These are phyloP conservation scores for Somion occarium DNA, from an alignment of 1,284 basidiomycete species.

Conservation along the genomic window DNA sequence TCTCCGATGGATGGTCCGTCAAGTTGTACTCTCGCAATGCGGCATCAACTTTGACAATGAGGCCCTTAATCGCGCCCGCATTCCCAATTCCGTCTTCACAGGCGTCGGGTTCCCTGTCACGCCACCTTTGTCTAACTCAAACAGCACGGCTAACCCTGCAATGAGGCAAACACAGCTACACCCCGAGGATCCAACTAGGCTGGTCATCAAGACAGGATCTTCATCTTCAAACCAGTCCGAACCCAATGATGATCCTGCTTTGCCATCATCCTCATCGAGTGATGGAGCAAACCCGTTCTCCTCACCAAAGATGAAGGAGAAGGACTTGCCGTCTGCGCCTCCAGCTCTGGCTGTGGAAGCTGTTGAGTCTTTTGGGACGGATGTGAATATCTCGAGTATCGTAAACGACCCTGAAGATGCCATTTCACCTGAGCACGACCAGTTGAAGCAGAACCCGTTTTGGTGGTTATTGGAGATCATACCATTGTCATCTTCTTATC, in stretches of 20 bases:
- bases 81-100: slow-evolving; percentile 24
- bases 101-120: slow-evolving; percentile 14
- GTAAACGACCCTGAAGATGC: slow-evolving; percentile 15
- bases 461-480: slow-evolving; percentile 45
- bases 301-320: neutral
- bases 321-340: neutral
- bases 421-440: slow-evolving; percentile 32
- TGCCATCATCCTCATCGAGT: neutral
- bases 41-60: slow-evolving; percentile 47
- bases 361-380: neutral
- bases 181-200: neutral
- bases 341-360: neutral
- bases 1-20: slow-evolving; percentile 73
- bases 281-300: neutral
- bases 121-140: neutral
- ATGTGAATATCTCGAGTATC: neutral
- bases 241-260: neutral
- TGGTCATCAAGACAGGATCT: neutral
- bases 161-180: neutral
- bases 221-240: neutral
- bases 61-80: slow-evolving; percentile 31
- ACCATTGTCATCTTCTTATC: slow-evolving; percentile 31
- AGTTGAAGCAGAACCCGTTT: slow-evolving; percentile 22
- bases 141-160: neutral
- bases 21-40: slow-evolving; percentile 41